phyloP scores from a whole-genome alignment of 2,329 filamentous ascomycete species.

The Talaromyces piceae region DNA sequence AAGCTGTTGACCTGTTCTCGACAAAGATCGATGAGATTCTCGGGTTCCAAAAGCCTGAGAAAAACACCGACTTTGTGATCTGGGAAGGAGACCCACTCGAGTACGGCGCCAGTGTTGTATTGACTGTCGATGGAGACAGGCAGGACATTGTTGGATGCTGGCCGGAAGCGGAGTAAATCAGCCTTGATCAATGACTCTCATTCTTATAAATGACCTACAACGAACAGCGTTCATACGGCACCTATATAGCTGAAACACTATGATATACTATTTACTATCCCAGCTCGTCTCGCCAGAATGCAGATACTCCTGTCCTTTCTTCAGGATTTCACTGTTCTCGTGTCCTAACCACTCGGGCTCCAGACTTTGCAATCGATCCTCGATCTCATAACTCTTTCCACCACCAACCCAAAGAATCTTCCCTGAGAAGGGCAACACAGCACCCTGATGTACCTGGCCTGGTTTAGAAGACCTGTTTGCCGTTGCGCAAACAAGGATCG shows the following conservation, averaged over 20 bases:
- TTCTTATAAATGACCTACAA: neutral
- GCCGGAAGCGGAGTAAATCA: slow-evolving; percentile 8
- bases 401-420: slow-evolving; percentile 19
- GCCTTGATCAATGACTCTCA: neutral
- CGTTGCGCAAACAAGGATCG: slow-evolving; percentile 16
- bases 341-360: slow-evolving; percentile 24
- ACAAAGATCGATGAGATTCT: slow-evolving; percentile 38
- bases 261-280: slow-evolving; percentile 4
- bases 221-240: neutral
- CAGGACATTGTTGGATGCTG: slow-evolving; percentile 7
- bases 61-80: slow-evolving; percentile 34
- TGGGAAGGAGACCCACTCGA: slow-evolving; percentile 39
- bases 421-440: slow-evolving; percentile 16
- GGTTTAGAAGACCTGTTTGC: slow-evolving; percentile 13
- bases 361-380: slow-evolving; percentile 16
- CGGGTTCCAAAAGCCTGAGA: slow-evolving; percentile 21
- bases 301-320: slow-evolving; percentile 10
- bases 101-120: slow-evolving; percentile 11
- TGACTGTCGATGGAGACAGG: slow-evolving; percentile 10
- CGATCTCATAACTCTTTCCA: slow-evolving; percentile 19
- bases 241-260: neutral
- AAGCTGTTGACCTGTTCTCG: slow-evolving; percentile 33
- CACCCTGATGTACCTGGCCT: slow-evolving; percentile 11
- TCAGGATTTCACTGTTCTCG: slow-evolving; percentile 21
- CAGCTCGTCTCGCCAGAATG: slow-evolving; percentile 8